Conservation (phyloP, 345 rosid species). For the Theobroma cacao region DNA sequence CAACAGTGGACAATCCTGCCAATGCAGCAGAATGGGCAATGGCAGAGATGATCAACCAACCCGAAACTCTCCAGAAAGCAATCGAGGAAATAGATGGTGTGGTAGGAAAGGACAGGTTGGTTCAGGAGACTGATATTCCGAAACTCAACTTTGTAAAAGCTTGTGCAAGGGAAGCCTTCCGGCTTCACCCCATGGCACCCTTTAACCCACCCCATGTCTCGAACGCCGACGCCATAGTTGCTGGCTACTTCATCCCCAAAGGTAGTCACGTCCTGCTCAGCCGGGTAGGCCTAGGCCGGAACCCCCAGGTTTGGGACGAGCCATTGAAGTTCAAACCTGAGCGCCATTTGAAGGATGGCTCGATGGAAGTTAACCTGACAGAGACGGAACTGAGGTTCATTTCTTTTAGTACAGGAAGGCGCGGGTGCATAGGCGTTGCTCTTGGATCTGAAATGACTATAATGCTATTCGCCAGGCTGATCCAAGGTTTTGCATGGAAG, state of each 20-base stretch:
- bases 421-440: background rate
- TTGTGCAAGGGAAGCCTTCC: background rate
- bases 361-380: background rate
- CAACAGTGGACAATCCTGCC: background rate
- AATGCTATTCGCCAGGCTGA: slow-evolving; percentile 4
- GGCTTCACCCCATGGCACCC: background rate
- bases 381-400: background rate
- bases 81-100: background rate
- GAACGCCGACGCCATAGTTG: background rate
- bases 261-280: background rate
- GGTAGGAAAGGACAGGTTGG: background rate
- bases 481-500: slow-evolving; percentile 6
- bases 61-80: background rate
- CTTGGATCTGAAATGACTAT: background rate
- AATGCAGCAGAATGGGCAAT: background rate
- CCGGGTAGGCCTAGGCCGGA: background rate
- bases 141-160: background rate
- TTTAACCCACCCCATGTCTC: slow-evolving; percentile 8
- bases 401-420: background rate
- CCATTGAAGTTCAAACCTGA: background rate
- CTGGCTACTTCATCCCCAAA: background rate
- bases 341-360: background rate
- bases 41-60: background rate
- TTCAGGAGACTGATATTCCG: background rate
- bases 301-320: background rate